These are phyloP conservation scores for Aureobasidium sp. DNA, from an alignment of 2,329 filamentous ascomycete species.

Conservation along the genomic window DNA sequence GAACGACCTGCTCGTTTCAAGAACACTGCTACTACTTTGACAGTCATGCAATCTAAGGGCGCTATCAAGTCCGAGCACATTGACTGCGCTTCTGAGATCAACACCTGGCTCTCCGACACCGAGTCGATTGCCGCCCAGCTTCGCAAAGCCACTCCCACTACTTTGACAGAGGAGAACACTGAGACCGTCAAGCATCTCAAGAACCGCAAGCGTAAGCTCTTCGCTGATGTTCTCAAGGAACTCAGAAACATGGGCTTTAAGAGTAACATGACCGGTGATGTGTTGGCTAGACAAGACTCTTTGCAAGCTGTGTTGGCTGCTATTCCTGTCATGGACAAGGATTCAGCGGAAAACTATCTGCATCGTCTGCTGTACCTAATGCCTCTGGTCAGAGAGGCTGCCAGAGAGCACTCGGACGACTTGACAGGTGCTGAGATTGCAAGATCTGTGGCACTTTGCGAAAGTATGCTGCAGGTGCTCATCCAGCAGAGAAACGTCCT, in stretches of 20 bases:
- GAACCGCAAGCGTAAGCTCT: slow-evolving; percentile 78
- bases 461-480: slow-evolving; percentile 66
- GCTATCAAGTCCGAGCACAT: slow-evolving; percentile 44
- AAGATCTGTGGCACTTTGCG: slow-evolving; percentile 75
- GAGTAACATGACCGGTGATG: slow-evolving; percentile 67
- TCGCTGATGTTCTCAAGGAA: slow-evolving; percentile 77
- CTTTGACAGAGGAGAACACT: slow-evolving; percentile 82
- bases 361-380: slow-evolving; percentile 71
- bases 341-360: slow-evolving; percentile 59
- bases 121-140: slow-evolving; percentile 45
- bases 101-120: slow-evolving; percentile 11
- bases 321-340: slow-evolving; percentile 25
- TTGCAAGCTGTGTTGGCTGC: slow-evolving; percentile 61
- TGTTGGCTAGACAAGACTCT: slow-evolving; percentile 65
- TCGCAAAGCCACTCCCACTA: slow-evolving; percentile 71
- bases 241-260: slow-evolving; percentile 84
- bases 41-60: slow-evolving; percentile 63
- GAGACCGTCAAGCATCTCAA: slow-evolving; percentile 80
- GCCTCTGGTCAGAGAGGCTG: slow-evolving; percentile 56
- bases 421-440: slow-evolving; percentile 71
- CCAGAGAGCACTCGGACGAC: slow-evolving; percentile 73
- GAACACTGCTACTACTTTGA: slow-evolving; percentile 60
- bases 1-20: slow-evolving; percentile 56
- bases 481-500: slow-evolving; percentile 52
- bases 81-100: slow-evolving; percentile 40